These are phyloP conservation scores for Corchorus olitorius DNA, from an alignment of 345 rosid genomes.

Conservation along the genomic window DNA sequence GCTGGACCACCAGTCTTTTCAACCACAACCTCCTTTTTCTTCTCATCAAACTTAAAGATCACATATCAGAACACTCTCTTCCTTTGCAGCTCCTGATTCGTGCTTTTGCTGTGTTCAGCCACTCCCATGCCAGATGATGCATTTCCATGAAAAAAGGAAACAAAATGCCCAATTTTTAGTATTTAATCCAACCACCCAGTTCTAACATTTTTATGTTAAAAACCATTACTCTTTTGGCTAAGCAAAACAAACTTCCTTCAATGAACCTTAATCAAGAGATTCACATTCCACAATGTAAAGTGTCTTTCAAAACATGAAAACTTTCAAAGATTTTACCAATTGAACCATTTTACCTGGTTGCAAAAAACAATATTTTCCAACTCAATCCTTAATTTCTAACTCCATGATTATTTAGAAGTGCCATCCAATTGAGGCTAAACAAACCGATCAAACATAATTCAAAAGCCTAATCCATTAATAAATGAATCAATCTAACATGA, in stretches of 20 bases:
- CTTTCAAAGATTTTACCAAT: background rate
- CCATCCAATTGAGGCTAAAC: background rate
- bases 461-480: background rate
- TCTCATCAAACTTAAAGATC: slow-evolving; percentile 65
- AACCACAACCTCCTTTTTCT: slow-evolving; percentile 60
- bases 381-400: background rate
- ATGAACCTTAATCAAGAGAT: background rate
- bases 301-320: background rate
- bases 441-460: background rate
- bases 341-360: background rate
- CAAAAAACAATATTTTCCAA: background rate
- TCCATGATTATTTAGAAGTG: background rate
- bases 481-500: background rate
- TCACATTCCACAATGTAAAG: background rate
- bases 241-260: background rate
- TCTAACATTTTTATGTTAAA: background rate
- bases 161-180: background rate
- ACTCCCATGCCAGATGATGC: slow-evolving; percentile 85
- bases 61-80: slow-evolving; percentile 69
- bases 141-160: slow-evolving; percentile 49
- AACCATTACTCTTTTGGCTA: background rate
- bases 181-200: background rate
- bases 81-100: slow-evolving; percentile 69
- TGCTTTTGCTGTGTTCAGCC: slow-evolving; percentile 60
- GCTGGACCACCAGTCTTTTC: slow-evolving; percentile 68